These are phyloP conservation scores for Apiotrichum brassicae DNA, from an alignment of 1,284 basidiomycete genomes.

Conservation along the genomic window DNA sequence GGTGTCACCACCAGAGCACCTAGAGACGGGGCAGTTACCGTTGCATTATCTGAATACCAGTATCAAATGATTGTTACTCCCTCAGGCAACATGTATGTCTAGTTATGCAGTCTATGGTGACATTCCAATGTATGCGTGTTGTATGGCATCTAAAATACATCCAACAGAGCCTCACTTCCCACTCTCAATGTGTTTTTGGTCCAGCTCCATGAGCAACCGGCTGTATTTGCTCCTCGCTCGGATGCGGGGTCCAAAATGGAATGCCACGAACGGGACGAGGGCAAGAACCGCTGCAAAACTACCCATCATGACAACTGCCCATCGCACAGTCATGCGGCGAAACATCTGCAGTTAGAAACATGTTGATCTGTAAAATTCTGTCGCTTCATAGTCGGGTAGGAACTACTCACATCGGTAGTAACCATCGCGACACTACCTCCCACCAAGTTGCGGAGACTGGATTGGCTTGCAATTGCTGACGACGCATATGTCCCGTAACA, in stretches of 20 bases:
- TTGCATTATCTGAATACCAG: no score
- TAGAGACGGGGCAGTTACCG: no score
- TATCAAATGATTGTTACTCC: no score
- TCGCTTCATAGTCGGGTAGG: neutral
- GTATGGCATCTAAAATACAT: no score
- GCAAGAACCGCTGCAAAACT: slow-evolving; percentile 19
- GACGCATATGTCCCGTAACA: slow-evolving; percentile 26
- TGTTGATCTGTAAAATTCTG: neutral
- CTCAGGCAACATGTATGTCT: no score
- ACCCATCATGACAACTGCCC: slow-evolving; percentile 14
- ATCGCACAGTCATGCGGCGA: slow-evolving; percentile 10
- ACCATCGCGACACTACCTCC: slow-evolving; percentile 20
- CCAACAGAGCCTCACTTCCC: no score
- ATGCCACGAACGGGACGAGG: slow-evolving; percentile 38
- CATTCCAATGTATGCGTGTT: no score
- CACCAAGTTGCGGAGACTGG: slow-evolving; percentile 25
- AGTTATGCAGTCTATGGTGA: no score
- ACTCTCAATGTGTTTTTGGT: no score
- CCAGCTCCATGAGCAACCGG: slow-evolving; percentile 36
- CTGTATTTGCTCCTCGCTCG: slow-evolving; percentile 32
- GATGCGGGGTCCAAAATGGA: slow-evolving; percentile 36
- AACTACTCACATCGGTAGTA: neutral
- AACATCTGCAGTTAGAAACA: slow-evolving; percentile 12
- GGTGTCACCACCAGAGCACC: no score
- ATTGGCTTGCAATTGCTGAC: slow-evolving; percentile 23